Evolutionary conservation across 2,329 filamentous ascomycete species (phyloP).

Genomic region (Diaporthe capsici): DNA sequence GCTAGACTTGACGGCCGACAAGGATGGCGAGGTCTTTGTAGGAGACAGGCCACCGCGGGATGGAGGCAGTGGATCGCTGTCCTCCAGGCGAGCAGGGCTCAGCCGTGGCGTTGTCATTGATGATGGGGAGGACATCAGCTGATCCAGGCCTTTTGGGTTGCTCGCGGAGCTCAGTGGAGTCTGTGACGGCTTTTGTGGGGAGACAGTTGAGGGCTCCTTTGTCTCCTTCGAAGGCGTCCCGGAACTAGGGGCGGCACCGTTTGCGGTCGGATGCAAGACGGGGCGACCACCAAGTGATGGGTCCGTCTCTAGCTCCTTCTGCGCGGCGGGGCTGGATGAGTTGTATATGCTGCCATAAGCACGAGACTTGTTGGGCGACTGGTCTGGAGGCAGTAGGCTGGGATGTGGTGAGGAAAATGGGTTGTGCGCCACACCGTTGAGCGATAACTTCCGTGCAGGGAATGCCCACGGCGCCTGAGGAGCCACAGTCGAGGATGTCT

Average conservation of each 20-base stretch:
- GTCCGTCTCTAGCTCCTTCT: slow-evolving; percentile 35
- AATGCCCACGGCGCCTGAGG: slow-evolving; percentile 23
- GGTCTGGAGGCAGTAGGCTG: slow-evolving; percentile 56
- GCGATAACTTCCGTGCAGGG: slow-evolving; percentile 44
- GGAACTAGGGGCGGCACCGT: slow-evolving; percentile 42
- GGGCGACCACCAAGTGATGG: slow-evolving; percentile 35
- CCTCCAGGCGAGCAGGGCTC: slow-evolving; percentile 46
- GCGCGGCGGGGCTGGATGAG: slow-evolving; percentile 48
- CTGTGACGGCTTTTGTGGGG: slow-evolving; percentile 40
- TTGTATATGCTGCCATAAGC: slow-evolving; percentile 56
- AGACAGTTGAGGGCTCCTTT: slow-evolving; percentile 46
- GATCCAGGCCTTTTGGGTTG: slow-evolving; percentile 38
- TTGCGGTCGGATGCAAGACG: slow-evolving; percentile 43
- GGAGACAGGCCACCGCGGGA: slow-evolving; percentile 65
- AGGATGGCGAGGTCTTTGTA: slow-evolving; percentile 65
- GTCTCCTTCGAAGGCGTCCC: slow-evolving; percentile 51
- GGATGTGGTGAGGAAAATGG: slow-evolving; percentile 61
- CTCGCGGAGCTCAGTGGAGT: slow-evolving; percentile 39
- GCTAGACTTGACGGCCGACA: slow-evolving; percentile 48
- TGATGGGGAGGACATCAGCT: slow-evolving; percentile 45
- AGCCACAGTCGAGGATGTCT: slow-evolving; percentile 24
- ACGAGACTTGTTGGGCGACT: slow-evolving; percentile 57
- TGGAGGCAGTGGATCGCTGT: slow-evolving; percentile 57
- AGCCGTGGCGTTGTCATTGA: slow-evolving; percentile 42
- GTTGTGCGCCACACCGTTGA: slow-evolving; percentile 52